A percentile compares a stretch with the other conserved stretches of the same genome.
Evolutionary conservation across 169 alveolate species (phyloP).

Genomic region (Eimeria acervulina): DNA sequence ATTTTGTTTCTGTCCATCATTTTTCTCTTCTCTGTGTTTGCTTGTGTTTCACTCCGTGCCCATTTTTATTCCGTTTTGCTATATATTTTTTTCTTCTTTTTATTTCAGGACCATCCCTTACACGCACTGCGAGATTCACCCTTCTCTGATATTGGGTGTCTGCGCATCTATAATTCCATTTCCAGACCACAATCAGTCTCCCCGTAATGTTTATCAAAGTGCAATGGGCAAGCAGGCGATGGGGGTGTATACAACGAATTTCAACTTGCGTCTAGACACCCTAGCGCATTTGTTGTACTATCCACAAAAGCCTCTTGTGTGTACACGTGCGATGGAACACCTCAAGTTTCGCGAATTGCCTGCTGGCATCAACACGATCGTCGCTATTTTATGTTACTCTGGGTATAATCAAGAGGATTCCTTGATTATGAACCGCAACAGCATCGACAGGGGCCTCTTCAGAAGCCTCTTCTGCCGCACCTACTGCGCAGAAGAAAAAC

Average conservation of each 20-base stretch:
- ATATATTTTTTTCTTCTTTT: not conserved
- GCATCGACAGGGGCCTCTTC: slow-evolving; percentile 99
- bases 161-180: slow-evolving; percentile 99
- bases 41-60: too few relatives aligned
- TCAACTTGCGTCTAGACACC: slow-evolving; percentile 99
- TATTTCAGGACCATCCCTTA: slow-evolving; percentile 87
- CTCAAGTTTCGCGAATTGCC: slow-evolving; percentile 99
- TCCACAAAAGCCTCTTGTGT: slow-evolving; percentile 99
- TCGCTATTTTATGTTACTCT: slow-evolving; percentile 99
- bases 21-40: too few relatives aligned
- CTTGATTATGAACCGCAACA: slow-evolving; percentile 98
- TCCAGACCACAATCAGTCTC: slow-evolving; percentile 99
- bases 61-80: too few relatives aligned
- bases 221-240: slow-evolving; percentile 99
- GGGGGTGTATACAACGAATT: slow-evolving; percentile 99
- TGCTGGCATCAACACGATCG: slow-evolving; percentile 99
- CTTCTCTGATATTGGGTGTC: slow-evolving; percentile 99
- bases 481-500: slow-evolving; percentile 97
- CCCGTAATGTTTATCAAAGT: slow-evolving; percentile 99
- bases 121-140: slow-evolving; percentile 99
- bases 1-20: too few relatives aligned
- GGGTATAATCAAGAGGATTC: slow-evolving; percentile 99
- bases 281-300: slow-evolving; percentile 98
- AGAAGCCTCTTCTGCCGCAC: slow-evolving; percentile 98
- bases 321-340: slow-evolving; percentile 98